phyloP scores from a whole-genome alignment of 2,329 filamentous ascomycete genomes.

The Fusarium domesticum region DNA sequence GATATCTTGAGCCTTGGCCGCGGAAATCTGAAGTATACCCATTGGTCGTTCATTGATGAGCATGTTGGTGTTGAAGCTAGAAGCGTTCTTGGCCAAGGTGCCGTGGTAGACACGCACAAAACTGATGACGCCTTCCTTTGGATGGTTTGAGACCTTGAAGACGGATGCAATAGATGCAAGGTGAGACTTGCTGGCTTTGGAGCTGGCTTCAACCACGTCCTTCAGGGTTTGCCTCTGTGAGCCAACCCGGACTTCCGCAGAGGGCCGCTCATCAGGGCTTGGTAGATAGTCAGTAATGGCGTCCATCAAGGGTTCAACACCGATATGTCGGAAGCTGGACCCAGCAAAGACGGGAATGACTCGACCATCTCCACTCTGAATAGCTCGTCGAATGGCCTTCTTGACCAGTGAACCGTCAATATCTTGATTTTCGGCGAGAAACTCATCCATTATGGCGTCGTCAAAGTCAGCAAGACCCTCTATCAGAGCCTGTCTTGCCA shows the following conservation, averaged over 20 bases:
- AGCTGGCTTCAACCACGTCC: constrained; percentile 41
- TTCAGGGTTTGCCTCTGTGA: constrained; percentile 41
- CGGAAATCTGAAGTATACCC: constrained; percentile 84
- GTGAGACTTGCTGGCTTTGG: constrained; percentile 34
- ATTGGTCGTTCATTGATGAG: constrained; percentile 75
- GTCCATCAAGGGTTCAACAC: constrained; percentile 87
- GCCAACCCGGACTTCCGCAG: constrained; percentile 72
- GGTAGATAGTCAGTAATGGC: constrained; percentile 85
- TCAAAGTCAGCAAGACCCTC: constrained; percentile 88
- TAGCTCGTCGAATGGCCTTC: constrained; percentile 68
- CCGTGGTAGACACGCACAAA: constrained; percentile 93
- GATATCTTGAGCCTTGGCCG: constrained; percentile 81
- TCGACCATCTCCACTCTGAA: constrained; percentile 65
- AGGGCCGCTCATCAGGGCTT: constrained; percentile 74
- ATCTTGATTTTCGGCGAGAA: constrained; percentile 73
- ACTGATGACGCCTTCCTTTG: constrained; percentile 80
- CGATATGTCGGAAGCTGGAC: constrained; percentile 90
- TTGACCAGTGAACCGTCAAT: constrained; percentile 67
- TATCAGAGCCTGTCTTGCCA: constrained; percentile 72
- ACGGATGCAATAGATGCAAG: constrained; percentile 60
- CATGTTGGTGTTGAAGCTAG: constrained; percentile 85
- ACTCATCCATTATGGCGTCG: constrained; percentile 79
- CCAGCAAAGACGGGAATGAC: constrained; percentile 86
- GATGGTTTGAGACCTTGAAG: constrained; percentile 93
- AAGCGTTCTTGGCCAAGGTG: constrained; percentile 66